These are phyloP conservation scores for Tricholoma hemisulphureum DNA, from an alignment of 768 basidiomycete genomes.

Conservation along the genomic window DNA sequence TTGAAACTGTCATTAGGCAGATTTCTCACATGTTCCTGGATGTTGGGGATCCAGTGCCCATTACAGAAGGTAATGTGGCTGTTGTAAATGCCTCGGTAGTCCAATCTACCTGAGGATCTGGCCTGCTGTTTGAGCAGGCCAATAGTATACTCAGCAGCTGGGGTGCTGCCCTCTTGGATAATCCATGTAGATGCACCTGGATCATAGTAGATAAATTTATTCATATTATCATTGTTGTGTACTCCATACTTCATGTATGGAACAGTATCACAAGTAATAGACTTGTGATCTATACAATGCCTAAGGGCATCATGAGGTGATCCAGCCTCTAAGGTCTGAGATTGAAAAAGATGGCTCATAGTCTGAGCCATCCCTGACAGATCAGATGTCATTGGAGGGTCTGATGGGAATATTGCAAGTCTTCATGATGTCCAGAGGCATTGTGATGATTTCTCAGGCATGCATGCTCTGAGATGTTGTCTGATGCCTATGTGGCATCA, in stretches of 20 bases:
- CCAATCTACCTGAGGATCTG: background rate
- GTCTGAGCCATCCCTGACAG: background rate
- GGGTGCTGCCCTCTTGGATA: background rate
- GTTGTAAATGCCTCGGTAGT: background rate
- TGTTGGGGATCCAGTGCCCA: background rate
- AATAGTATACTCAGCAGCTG: background rate
- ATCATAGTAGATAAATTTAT: too few species aligned
- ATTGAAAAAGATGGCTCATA: background rate
- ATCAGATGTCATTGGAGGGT: too few species aligned
- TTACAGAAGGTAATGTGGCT: background rate
- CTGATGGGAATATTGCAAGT: background rate
- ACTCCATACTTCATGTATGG: constrained; percentile 23
- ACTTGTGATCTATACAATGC: constrained; percentile 16
- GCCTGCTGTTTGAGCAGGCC: background rate
- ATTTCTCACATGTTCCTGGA: too few species aligned
- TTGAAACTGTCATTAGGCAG: too few species aligned
- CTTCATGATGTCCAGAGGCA: too few species aligned
- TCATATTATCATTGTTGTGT: too few species aligned
- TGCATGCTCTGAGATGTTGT: too few species aligned
- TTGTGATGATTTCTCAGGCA: too few species aligned
- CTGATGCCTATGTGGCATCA: too few species aligned
- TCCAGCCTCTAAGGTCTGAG: background rate
- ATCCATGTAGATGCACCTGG: constrained; percentile 29
- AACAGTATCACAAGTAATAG: constrained; percentile 1
- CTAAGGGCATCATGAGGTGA: too few species aligned